Evolutionary conservation across 1,284 basidiomycete genomes (phyloP), one percentile per base, ranked within the genome.

Genomic region (Quambalaria eucalypti): DNA sequence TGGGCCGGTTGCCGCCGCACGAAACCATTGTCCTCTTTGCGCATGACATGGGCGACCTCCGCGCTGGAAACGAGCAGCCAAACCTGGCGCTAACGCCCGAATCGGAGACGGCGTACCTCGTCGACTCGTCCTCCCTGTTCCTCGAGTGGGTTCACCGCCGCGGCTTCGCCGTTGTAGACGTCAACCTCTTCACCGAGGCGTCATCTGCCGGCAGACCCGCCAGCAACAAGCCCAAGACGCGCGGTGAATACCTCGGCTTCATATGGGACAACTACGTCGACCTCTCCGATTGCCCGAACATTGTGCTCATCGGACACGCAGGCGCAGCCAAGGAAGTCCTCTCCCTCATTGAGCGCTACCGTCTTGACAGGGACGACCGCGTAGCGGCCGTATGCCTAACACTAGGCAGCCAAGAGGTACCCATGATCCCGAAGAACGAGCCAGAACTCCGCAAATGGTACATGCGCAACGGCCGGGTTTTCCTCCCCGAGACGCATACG

Each of bases 191-290:
- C 64, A 82, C 85, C 0, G 85, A 85, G 64, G 81, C 87, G 9
- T 79, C 81, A 56, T 65, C 23, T 5, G 9, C 19, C 28, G 19
- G 23, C 9, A 49, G 25, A 48, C 14, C 52, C 21, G n/a, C 2
- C 38, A 28, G n/a, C 40, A 44, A 12, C n/a, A n/a, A n/a, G n/a
- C n/a, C n/a, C n/a, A n/a, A n/a, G n/a, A 51, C 39, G 50, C 10
- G n/a, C 28, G 28, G 12, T 5, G 82, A 87, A 28, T 77, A 90
- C 23, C 76, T 92, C 57, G 79, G 81, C 6, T 93, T 93, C 70
- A 75, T 97, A 2, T 98, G 93, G 93, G 92, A 97, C 77, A 93
- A 96, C 73, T 90, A 90, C 64, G 81, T 95, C 54, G 83, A 87
- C 57, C 1, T 48, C 1, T 57, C 50, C 2, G 42, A 50, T 2